Evolutionary conservation across 805 yeast genomes (phyloP), one percentile per base, ranked within the genome.

Genomic region (Lachancea quebecensis): DNA sequence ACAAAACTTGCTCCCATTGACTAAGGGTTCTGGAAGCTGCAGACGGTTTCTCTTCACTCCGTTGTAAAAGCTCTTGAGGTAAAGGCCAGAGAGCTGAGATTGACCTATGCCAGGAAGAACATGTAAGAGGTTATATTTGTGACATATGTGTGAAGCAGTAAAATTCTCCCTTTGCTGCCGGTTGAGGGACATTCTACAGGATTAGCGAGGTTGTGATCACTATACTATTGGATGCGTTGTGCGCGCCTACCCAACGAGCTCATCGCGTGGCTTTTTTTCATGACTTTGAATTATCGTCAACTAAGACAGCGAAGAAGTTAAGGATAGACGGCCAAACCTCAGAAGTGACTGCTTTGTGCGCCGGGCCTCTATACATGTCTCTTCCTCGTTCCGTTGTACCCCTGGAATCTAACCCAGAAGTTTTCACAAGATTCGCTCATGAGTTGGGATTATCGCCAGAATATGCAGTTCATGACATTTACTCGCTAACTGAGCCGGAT

Each of bases 331-430:
- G 15, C 7, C 7, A 31, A 31, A 8, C 34, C n/a, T 8, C 34
- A 12, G n/a, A 14, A 12, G 15, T n/a, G 4, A 31, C 34, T 31
- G n/a, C 34, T 14, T n/a, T 31, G 5, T 5, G 8, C 17, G 17
- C 11, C 8, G 4, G 21, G 12, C 4, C 18, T 27, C 10, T 14
- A 41, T 10, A 41, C 4, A 43, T 43, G 46, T 29, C 40, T 15
- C 18, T 37, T n/a, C 45, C 39, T 10, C 41, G 36, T 12, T 54
- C 81, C 11, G 91, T 86, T 12, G 80, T 89, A 10, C 98, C 98
- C 2, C 67, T 91, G 30, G 99, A 93, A 61, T 85, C 95, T 7
- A 87, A 89, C 55, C 99, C 99, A 0, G 82, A 74, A 9, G 79
- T 91, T 6, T 90, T 91, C 68, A 77, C 84, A 8, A 69, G 69